Base-by-base conservation (phyloP, 2,329 filamentous ascomycete species). In the Penicillium sclerotigenum region DNA sequence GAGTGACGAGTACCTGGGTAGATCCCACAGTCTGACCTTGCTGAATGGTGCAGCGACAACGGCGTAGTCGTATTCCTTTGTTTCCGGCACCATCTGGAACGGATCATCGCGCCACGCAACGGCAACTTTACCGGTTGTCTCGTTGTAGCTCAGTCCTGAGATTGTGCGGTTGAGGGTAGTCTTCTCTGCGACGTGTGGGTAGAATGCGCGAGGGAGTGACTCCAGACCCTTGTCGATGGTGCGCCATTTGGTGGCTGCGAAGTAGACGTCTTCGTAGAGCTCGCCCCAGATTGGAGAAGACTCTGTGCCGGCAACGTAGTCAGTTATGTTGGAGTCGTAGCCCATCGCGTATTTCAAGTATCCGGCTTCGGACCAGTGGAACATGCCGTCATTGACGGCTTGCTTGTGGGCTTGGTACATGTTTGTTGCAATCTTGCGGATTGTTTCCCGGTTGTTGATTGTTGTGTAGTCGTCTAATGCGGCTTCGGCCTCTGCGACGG, bases 41-140 rank as follows among this genome's bases (percentile, higher is more conserved):
- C 82, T 81, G 71, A 89, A 88, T 0, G 87, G 87, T 0, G 81
- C 80, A 0, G 85, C 78, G 7, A 89, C 78, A n/a, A 89, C 75
- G 28, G 84, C 81, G 67, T 89, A 89, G 72, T 90, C 86, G 65
- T 83, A 87, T 2, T 79, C 77, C 26, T 80, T 75, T 42, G 74
- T 80, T 47, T 82, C 65, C 0, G 78, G 71, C 0, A 67, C 61
- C 60, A 74, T 70, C 14, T 73, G 68, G 16, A 81, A 72, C 59
- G 55, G 63, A 24, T 70, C 62, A 0, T 68, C 55, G 4, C 81
- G 80, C 80, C 83, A 88, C 22, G 81, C 76, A 2, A 90, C 76
- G 1, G 80, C 80, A 6, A 89, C 78, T 53, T 82, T 83, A 16
- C 79, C 67, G 0, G 75, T 76, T 0, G 73, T 72, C 2, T 79